These are phyloP conservation scores for Coniferiporia sulphurascens DNA, from an alignment of 1,284 basidiomycete species.

Conservation along the genomic window DNA sequence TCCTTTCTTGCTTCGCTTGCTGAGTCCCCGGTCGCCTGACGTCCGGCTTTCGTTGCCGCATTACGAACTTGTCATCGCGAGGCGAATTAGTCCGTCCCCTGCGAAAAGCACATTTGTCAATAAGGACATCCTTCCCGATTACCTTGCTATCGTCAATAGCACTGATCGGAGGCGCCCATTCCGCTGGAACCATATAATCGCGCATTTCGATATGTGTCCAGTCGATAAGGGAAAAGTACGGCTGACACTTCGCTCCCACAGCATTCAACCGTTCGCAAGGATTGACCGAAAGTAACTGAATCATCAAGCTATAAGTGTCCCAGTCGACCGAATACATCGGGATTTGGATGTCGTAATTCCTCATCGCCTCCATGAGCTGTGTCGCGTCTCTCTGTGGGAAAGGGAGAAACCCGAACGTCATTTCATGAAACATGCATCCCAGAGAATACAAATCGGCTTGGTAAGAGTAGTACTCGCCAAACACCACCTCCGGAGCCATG, in stretches of 20 bases:
- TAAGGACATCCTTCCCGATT: neutral
- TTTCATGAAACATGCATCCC: constrained; percentile 46
- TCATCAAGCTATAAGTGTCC: neutral
- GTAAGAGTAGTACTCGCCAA: constrained; percentile 61
- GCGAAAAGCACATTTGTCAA: neutral
- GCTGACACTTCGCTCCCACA: neutral
- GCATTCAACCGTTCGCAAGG: neutral
- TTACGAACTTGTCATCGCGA: neutral
- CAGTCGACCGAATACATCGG: neutral
- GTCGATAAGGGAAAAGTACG: neutral
- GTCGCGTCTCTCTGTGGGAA: neutral
- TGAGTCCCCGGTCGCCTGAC: neutral
- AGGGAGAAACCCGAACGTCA: constrained; percentile 48
- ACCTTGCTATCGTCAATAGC: neutral
- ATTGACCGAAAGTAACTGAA: neutral
- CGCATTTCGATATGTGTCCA: neutral
- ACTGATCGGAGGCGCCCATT: neutral
- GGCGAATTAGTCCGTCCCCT: neutral
- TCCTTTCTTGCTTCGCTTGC: neutral
- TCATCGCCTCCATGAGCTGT: neutral
- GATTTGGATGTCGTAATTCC: neutral
- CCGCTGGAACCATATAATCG: neutral
- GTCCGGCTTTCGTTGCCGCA: neutral
- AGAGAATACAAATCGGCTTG: constrained; percentile 64
- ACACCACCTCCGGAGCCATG: constrained; percentile 59